phyloP scores from a whole-genome alignment of 2,329 filamentous ascomycete genomes.

The Neofusicoccum umdonicola region DNA sequence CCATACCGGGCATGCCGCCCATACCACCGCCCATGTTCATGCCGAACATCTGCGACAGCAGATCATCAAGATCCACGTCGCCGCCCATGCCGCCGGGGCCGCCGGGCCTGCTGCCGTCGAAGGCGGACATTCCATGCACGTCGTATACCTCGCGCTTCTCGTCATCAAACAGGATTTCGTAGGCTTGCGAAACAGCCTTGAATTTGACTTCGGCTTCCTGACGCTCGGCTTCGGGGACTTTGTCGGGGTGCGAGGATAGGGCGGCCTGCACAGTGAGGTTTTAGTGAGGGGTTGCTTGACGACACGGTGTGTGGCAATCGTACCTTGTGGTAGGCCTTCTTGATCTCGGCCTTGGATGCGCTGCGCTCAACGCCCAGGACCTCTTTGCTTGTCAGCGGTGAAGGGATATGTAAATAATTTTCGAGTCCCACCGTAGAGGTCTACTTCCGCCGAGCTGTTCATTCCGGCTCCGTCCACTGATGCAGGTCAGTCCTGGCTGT shows the following conservation, averaged over 20 bases:
- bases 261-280: slow-evolving; percentile 61
- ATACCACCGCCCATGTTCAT: slow-evolving; percentile 59
- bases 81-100: slow-evolving; percentile 59
- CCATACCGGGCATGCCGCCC: slow-evolving; percentile 57
- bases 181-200: slow-evolving; percentile 89
- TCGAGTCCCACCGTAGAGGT: slow-evolving; percentile 54
- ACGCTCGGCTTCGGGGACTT: slow-evolving; percentile 82
- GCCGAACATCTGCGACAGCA: slow-evolving; percentile 86
- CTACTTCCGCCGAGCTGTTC: slow-evolving; percentile 48
- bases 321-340: slow-evolving; percentile 95
- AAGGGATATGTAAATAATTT: neutral
- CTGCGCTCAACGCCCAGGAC: slow-evolving; percentile 72
- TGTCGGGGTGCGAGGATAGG: slow-evolving; percentile 88
- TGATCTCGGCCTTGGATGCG: slow-evolving; percentile 78
- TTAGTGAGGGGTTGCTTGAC: neutral
- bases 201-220: slow-evolving; percentile 86
- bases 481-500: neutral
- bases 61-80: slow-evolving; percentile 86
- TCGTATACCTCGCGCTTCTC: slow-evolving; percentile 92
- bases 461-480: slow-evolving; percentile 45
- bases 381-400: slow-evolving; percentile 53
- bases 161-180: slow-evolving; percentile 96
- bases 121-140: slow-evolving; percentile 91
- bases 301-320: slow-evolving; percentile 22
- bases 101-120: slow-evolving; percentile 70